Base-by-base conservation (phyloP, 1,139 yeast genomes). In the Sugiyamaella castrensis region DNA sequence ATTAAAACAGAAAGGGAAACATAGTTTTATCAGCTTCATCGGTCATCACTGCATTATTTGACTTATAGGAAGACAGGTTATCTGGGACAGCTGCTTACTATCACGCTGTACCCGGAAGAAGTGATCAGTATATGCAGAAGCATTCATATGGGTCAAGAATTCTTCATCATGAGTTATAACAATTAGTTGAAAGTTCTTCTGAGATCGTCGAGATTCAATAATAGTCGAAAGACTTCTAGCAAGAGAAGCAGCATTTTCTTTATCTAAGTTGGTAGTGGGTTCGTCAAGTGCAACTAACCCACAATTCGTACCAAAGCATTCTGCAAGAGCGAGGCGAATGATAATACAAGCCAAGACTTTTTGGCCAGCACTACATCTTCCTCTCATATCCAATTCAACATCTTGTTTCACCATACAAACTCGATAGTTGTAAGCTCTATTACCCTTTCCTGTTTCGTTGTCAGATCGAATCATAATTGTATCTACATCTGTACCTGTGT, bases 361-460 rank as follows among this genome's bases (percentile, higher is more conserved):
- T 67, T 94, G 99, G 1, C 99, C 99, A 0, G 98, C 98, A 2
- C 97, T 88, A 66, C 99, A 94, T 50, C 98, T 73, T 0, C 98
- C 99, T 56, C 98, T 77, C 99, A 94, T 94, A 63, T 94, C 99
- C 41, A 94, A 72, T 65, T 92, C 98, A 1, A 82, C 85, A 48
- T 87, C 94, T 59, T 87, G 88, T 64, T 94, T 94, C 54, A 82
- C 81, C 98, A 94, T 94, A 13, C 92, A 96, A 19, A 94, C 97
- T 37, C 98, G 76, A 65, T 92, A 92, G 64, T 92, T 91, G 67
- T 91, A 91, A 0, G 95, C 80, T 48, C 92, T 72, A 38, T 66
- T 60, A 0, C 82, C 82, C 46, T 79, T 77, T 1, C 68, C 62
- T 7, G 70, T 66, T 41, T 82, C 84, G 40, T 80, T 82, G 58